Percentiles rank a stretch among this genome's conserved stretches.
These are phyloP conservation scores for Magnaporthiopsis rhizophila DNA, from an alignment of 2,329 filamentous ascomycete species.

Conservation along the genomic window DNA sequence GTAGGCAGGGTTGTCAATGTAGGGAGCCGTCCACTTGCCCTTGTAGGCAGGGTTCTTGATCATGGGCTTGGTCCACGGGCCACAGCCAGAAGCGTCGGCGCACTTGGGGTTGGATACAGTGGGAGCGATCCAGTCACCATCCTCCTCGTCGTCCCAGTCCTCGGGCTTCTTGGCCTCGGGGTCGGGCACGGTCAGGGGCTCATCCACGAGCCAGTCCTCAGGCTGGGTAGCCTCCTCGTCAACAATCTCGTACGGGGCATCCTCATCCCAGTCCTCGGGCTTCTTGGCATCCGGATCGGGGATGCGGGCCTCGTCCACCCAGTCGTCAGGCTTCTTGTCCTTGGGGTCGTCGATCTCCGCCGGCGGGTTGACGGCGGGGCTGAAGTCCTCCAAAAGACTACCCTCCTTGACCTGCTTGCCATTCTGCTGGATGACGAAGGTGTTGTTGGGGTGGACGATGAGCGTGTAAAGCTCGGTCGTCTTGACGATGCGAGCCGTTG, in stretches of 20 bases:
- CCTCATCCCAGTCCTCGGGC: constrained; percentile 98
- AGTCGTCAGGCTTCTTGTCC: constrained; percentile 89
- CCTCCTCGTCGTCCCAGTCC: constrained; percentile 99
- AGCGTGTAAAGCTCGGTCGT: constrained; percentile 92
- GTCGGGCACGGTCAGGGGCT: constrained; percentile 75
- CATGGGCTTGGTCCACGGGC: constrained; percentile 83
- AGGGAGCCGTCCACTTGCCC: constrained; percentile 93
- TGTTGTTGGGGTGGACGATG: constrained; percentile 94
- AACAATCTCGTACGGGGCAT: constrained; percentile 91
- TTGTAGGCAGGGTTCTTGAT: constrained; percentile 96
- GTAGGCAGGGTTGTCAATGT: constrained; percentile 96
- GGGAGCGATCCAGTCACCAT: constrained; percentile 92
- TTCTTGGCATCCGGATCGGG: constrained; percentile 88
- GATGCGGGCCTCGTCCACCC: constrained; percentile 92
- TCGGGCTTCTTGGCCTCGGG: constrained; percentile 95
- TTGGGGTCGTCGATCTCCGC: constrained; percentile 93
- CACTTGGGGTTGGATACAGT: constrained; percentile 95
- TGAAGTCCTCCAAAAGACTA: constrained; percentile 89
- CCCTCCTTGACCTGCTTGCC: constrained; percentile 83
- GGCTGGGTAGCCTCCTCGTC: constrained; percentile 88
- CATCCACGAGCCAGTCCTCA: constrained; percentile 91
- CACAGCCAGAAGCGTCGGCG: constrained; percentile 85
- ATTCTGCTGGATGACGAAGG: constrained; percentile 86
- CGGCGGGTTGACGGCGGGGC: constrained; percentile 83
- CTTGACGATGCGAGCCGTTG: constrained; percentile 83